Conservation (phyloP, 2,329 filamentous ascomycete species). For the Ilyonectria sp. region DNA sequence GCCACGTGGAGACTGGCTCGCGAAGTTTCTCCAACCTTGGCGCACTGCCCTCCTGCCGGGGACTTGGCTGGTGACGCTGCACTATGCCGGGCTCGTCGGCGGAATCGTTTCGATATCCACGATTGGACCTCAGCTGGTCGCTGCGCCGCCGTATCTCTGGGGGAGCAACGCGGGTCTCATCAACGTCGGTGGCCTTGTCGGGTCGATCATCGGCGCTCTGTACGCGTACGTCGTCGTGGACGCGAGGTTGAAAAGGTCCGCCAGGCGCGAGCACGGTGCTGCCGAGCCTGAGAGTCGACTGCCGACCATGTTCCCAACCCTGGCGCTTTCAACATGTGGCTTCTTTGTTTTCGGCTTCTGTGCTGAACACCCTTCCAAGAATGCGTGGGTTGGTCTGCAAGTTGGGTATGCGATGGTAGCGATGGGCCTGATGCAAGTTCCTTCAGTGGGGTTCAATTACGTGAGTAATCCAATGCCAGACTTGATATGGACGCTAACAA, state of each 20-base stretch:
- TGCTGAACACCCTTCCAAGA: constrained; percentile 49
- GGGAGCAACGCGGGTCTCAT: constrained; percentile 52
- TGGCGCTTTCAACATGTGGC: constrained; percentile 51
- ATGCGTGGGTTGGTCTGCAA: constrained; percentile 54
- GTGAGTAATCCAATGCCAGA: constrained; percentile 45
- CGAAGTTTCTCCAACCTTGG: constrained; percentile 32
- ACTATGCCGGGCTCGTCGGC: constrained; percentile 56
- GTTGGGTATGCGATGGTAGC: constrained; percentile 55
- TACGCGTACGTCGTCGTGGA: constrained; percentile 49
- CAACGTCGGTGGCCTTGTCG: constrained; percentile 53
- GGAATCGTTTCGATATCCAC: constrained; percentile 54
- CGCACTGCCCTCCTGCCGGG: constrained; percentile 47
- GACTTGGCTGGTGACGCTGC: constrained; percentile 55
- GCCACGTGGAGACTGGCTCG: constrained; percentile 22
- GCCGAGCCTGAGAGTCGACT: constrained; percentile 55
- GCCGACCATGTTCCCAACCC: constrained; percentile 49
- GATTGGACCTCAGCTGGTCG: constrained; percentile 51
- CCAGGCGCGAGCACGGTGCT: constrained; percentile 44
- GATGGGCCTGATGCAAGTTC: constrained; percentile 57
- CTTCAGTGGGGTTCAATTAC: constrained; percentile 57
- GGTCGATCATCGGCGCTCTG: constrained; percentile 47
- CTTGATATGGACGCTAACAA: background rate
- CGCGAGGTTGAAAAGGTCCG: constrained; percentile 39
- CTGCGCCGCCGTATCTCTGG: constrained; percentile 53
- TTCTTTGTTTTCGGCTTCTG: constrained; percentile 57